A percentile compares a stretch with the other conserved stretches of the same genome.
Conservation (phyloP, 305 asterid species). For the Fraxinus platypoda region DNA sequence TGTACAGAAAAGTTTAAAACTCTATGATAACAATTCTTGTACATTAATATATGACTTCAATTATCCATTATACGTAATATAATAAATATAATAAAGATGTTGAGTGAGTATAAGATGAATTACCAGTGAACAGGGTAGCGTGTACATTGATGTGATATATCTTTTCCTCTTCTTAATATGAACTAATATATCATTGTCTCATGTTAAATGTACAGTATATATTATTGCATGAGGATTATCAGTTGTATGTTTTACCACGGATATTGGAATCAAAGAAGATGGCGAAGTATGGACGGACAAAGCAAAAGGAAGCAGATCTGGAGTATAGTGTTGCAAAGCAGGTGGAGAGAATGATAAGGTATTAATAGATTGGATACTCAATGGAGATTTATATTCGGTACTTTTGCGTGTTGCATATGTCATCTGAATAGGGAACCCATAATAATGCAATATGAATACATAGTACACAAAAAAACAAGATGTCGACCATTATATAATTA, state of each 20-base stretch:
- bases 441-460: not conserved
- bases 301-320: constrained; percentile 97
- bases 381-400: constrained; percentile 13
- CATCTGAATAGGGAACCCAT: not conserved
- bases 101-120: not conserved
- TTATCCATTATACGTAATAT: not conserved
- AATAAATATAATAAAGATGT: constrained; percentile 8
- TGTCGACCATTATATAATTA: not conserved
- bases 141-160: not conserved
- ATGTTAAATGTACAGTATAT: constrained; percentile 56
- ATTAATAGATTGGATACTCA: constrained; percentile 28
- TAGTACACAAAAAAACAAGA: not conserved
- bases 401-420: not conserved
- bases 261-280: constrained; percentile 92
- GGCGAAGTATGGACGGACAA: constrained; percentile 96
- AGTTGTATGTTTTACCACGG: not conserved
- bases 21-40: not conserved
- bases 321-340: constrained; percentile 99
- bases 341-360: constrained; percentile 98
- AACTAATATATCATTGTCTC: constrained; percentile 19
- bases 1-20: not conserved
- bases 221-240: constrained; percentile 59
- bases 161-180: constrained; percentile 12
- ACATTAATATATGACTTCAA: not conserved
- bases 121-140: not conserved